phyloP scores from a whole-genome alignment of 164 flowering plant species.

The Brasenia schreberi region DNA sequence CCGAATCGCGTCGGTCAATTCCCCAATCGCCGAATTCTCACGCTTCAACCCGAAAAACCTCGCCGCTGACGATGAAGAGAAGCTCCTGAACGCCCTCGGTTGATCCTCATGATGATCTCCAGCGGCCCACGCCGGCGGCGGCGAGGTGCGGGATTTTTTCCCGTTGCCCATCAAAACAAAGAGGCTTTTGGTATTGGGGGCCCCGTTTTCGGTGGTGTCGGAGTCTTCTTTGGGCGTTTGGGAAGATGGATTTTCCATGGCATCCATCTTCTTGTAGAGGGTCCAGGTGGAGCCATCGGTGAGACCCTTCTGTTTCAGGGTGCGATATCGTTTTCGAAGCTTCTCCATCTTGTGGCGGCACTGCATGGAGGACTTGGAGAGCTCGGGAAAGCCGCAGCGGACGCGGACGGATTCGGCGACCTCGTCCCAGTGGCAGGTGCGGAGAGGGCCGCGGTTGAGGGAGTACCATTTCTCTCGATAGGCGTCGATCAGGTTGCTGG shows the following conservation, averaged over 20 bases:
- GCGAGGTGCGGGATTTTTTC: not conserved
- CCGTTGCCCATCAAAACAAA: not conserved
- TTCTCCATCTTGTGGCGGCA: conserved; percentile 99
- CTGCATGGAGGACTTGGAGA: conserved; percentile 60
- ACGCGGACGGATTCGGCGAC: conserved; percentile 57
- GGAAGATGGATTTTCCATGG: conserved; percentile 7
- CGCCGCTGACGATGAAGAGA: not conserved
- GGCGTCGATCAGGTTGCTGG: conserved; percentile 51
- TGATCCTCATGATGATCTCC: not conserved
- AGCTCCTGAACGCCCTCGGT: not conserved
- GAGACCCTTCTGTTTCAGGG: conserved; percentile 30
- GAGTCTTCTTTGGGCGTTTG: not conserved
- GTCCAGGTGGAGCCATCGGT: conserved; percentile 28
- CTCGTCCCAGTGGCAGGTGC: conserved; percentile 79
- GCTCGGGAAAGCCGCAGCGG: conserved; percentile 51
- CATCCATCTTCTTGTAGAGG: conserved; percentile 49
- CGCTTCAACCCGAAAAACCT: not conserved
- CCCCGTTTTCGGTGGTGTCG: not conserved
- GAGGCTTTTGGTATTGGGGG: not conserved
- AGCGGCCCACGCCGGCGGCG: not conserved
- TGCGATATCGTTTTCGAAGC: conserved; percentile 72
- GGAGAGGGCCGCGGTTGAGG: conserved; percentile 59
- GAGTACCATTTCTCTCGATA: conserved; percentile 87
- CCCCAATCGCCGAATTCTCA: conserved; percentile 9
- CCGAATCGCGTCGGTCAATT: conserved; percentile 42